Base-by-base conservation (phyloP, 352 stramenopile genomes). In the Pythium vanterpoolii region DNA sequence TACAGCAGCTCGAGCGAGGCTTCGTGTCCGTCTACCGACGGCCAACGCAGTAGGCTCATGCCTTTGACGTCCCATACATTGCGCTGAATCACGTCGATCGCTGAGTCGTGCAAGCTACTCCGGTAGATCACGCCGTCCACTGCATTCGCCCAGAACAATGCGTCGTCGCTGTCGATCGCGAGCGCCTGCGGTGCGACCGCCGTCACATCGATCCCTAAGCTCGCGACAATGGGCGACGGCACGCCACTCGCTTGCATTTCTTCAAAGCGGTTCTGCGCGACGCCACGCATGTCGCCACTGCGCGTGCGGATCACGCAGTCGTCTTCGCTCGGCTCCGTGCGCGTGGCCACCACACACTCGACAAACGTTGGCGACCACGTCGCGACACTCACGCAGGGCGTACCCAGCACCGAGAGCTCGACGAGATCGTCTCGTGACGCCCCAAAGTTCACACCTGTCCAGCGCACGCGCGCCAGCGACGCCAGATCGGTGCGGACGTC, bases 101-200 rank as follows among this genome's bases (percentile, higher is more conserved):
- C 51, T 10, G 60, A 83, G 7, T 75, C 73, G 2, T 14, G 14
- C n/a, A 89, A 59, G 36, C 66, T 78, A n/a, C 68, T 88, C 1
- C 75, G 65, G 54, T 92, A 92, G 34, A 92, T 83, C 1, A 43
- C 66, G 0, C 82, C 79, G 33, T 92, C 82, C 1, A 57, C 64
- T 6, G 79, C 83, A 42, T 90, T 92, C 28, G 79, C 83, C 82
- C 82, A 92, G 59, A 86, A 90, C 4, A 92, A 55, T 65, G 73
- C 83, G 38, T 76, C 52, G 23, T 72, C 26, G 7, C 21, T 31
- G 21, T 68, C 71, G 18, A 89, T 63, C 7, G 61, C 68, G 19
- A 90, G 54, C 4, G 82, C 74, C 7, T 84, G 77, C 2, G 82
- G 79, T 9, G 72, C 55, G 10, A 89, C 49, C n/a, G 56, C 62